Base-by-base conservation (phyloP, 139 green algal genomes). In the Tetraselmis chui region DNA sequence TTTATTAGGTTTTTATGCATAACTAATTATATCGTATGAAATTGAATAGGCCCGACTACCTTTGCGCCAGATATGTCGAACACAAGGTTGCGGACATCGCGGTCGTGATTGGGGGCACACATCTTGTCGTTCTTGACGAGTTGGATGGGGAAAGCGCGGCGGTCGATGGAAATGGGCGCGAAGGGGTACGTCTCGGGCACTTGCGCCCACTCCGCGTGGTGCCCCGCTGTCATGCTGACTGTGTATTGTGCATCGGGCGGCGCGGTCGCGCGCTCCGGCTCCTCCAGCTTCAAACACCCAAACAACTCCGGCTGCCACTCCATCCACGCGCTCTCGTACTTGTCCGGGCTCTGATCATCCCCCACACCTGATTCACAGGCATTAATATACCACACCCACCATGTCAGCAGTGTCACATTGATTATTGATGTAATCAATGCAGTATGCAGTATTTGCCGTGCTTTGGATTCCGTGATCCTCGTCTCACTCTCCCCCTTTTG, bases 311-410 rank as follows among this genome's bases (percentile, higher is more conserved):
- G 26, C 26, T 31, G 25, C 74, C 74, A 77, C 74, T 31, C 74
- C 74, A 31, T 29, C 26, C n/a, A 77, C 74, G 74, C 74, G 2
- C 23, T 77, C 74, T 77, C 74, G 74, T 77, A 77, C 74, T 77
- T 77, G n/a, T 77, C 74, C 5, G 25, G 26, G 26, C 26, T 29
- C 74, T 77, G 74, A 25, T 77, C 74, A 25, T 77, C 74, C 23
- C 74, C 74, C 23, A 31, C 25, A n/a, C n/a, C n/a, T n/a, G n/a
- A n/a, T n/a, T n/a, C n/a, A n/a, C n/a, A n/a, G n/a, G n/a, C n/a
- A n/a, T n/a, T n/a, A n/a, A n/a, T n/a, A n/a, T n/a, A n/a, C n/a
- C n/a, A n/a, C n/a, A n/a, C n/a, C n/a, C n/a, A n/a, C n/a, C n/a
- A n/a, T n/a, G n/a, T n/a, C n/a, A n/a, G n/a, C n/a, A n/a, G n/a